Evolutionary conservation across 2,329 filamentous ascomycete genomes (phyloP).

Genomic region (Bisporella sp.): DNA sequence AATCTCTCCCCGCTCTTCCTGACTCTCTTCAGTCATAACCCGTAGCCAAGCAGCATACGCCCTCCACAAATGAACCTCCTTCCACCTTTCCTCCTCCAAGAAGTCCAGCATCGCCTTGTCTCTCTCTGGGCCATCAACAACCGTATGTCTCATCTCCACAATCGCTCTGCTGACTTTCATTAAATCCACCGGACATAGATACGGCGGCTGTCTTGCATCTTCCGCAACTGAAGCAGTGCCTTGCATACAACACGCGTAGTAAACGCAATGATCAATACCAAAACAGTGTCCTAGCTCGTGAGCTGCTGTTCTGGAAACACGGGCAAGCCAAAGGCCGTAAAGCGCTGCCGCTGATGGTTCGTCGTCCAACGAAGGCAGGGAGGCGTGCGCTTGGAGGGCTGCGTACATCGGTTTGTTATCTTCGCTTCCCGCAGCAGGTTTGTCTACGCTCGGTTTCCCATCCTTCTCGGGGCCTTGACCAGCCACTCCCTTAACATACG

Average conservation of each 20-base stretch:
- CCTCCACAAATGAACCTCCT: conserved; percentile 36
- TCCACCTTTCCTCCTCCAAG: conserved; percentile 31
- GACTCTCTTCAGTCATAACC: conserved; percentile 17
- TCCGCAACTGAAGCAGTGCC: conserved; percentile 48
- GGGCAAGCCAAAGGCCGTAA: neutral
- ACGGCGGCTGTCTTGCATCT: conserved; percentile 55
- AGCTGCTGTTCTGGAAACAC: too few species aligned
- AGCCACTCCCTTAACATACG: conserved; percentile 38
- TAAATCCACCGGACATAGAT: conserved; percentile 53
- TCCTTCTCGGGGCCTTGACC: neutral
- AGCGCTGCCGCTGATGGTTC: conserved; percentile 22
- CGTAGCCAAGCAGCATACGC: conserved; percentile 39
- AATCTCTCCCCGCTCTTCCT: neutral
- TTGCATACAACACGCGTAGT: conserved; percentile 60
- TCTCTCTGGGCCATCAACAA: conserved; percentile 22
- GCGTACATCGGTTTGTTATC: conserved; percentile 24
- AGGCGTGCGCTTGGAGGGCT: conserved; percentile 26
- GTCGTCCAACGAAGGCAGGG: conserved; percentile 5
- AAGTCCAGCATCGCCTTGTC: conserved; percentile 34
- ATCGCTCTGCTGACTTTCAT: conserved; percentile 40
- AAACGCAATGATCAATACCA: conserved; percentile 46
- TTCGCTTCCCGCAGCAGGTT: neutral
- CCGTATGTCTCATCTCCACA: conserved; percentile 15
- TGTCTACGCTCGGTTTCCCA: neutral
- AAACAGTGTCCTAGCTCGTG: too few species aligned